Conservation (phyloP, 805 yeast genomes). For the Pichia occidentalis region DNA sequence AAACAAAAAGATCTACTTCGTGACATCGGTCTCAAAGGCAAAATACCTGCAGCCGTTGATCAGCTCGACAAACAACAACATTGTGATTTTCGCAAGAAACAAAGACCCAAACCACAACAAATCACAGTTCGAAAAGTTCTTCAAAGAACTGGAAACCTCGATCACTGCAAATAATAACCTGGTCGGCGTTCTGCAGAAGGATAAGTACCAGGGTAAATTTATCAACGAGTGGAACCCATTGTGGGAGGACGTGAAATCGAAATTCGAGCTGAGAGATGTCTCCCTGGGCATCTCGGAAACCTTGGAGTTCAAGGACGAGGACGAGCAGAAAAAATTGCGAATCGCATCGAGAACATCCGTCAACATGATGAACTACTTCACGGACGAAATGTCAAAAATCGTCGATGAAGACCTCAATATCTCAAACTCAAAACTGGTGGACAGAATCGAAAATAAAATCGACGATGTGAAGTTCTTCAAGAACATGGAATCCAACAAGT, state of each 20-base stretch:
- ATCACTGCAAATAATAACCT: conserved; percentile 31
- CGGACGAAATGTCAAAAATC: conserved; percentile 79
- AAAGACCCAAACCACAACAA: conserved; percentile 77
- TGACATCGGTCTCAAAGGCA: conserved; percentile 82
- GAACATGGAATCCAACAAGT: conserved; percentile 38
- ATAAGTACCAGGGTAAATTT: conserved; percentile 76
- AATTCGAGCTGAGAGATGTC: conserved; percentile 46
- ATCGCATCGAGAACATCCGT: conserved; percentile 73
- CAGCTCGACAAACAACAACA: conserved; percentile 32
- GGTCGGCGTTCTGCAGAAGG: conserved; percentile 69
- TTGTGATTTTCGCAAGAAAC: conserved; percentile 62
- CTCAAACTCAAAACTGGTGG: conserved; percentile 65
- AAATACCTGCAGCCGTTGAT: conserved; percentile 63
- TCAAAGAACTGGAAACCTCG: conserved; percentile 38
- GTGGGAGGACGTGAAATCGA: conserved; percentile 27
- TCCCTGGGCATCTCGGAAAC: conserved; percentile 46
- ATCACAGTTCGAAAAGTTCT: conserved; percentile 53
- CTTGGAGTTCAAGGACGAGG: conserved; percentile 72
- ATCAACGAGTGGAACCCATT: conserved; percentile 68
- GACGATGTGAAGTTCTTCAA: conserved; percentile 70
- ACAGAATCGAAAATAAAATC: conserved; percentile 71
- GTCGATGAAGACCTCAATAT: conserved; percentile 82
- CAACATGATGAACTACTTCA: conserved; percentile 72
- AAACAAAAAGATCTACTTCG: conserved; percentile 49
- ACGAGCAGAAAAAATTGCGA: conserved; percentile 58